phyloP scores from a whole-genome alignment of 108 stramenopile species.

The Skeletonema tropicum region DNA sequence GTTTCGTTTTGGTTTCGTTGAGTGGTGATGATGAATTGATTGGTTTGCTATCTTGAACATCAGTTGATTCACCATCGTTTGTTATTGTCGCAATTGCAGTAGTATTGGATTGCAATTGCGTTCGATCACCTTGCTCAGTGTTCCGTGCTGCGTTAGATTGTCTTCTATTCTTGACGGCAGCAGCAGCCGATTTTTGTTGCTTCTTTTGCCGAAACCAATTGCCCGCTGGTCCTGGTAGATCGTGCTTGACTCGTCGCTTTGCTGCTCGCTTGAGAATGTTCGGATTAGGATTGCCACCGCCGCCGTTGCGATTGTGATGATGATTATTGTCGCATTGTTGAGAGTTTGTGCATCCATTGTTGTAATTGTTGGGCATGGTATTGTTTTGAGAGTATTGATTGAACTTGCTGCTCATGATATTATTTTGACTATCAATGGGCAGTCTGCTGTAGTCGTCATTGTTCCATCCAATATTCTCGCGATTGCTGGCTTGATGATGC shows the following conservation, averaged over 20 bases:
- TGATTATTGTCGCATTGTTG: not conserved
- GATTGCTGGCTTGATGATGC: not conserved
- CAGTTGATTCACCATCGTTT: not conserved
- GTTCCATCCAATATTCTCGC: not conserved
- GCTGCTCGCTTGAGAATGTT: constrained; percentile 19
- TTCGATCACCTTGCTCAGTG: not conserved
- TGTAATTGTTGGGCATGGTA: not conserved
- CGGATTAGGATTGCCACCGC: not conserved
- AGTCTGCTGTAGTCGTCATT: not conserved
- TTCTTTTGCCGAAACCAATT: constrained; percentile 28
- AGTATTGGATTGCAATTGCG: not conserved
- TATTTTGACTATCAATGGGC: not conserved
- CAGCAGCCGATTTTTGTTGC: constrained; percentile 11
- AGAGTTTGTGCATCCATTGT: not conserved
- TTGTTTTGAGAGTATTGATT: not conserved
- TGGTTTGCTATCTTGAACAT: not conserved
- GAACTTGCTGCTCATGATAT: not conserved
- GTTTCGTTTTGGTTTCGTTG: not conserved
- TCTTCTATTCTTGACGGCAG: constrained; percentile 4
- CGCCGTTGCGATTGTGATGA: not conserved
- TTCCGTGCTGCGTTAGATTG: not conserved
- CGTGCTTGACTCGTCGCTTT: constrained; percentile 38
- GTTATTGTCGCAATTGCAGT: not conserved
- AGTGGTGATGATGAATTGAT: not conserved
- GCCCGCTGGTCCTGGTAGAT: constrained; percentile 51